Base-by-base conservation (phyloP, 768 basidiomycete species). In the Tricholoma bakamatsutake region DNA sequence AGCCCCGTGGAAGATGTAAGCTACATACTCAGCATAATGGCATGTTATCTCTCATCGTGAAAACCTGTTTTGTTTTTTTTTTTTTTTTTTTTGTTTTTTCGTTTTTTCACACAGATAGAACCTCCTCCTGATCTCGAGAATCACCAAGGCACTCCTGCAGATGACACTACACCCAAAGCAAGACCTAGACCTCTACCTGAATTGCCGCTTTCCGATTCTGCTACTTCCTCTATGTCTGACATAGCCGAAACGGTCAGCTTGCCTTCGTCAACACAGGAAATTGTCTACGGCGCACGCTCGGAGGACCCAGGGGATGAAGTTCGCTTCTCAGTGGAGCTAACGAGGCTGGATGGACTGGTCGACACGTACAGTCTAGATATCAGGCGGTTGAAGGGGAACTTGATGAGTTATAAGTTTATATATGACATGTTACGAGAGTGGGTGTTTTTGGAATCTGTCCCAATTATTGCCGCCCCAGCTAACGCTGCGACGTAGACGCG, bases 241-340 rank as follows among this genome's bases (percentile, higher is more conserved):
- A 13, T 69, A 67, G 10, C 54, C 61, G 67, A 77, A 33, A 60
- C 87, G 27, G 90, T 57, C 34, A 39, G 33, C 39, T 17, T 49
- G n/a, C 56, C 58, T 24, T 31, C 37, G 4, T 15, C 48, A 5
- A 15, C 51, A 0, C 24, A 34, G 5, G 54, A 35, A 5, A 34
- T 53, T 27, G 47, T 50, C 1, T 63, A 93, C 60, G 91, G 92
- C 2, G 79, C 85, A 43, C 60, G 69, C 35, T 65, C 79, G 5
- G 80, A 87, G 56, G 95, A 98, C 64, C 77, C 82, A 35, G 88
- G 87, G 34, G 95, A 90, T 63, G 95, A 98, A 78, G 90, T 98
- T 55, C 84, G 89, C 55, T 96, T 98, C 73, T 89, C 87, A 4
- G 85, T 97, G 56, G 96, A 98, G 74, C 73, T 98, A 40, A 97